Evolutionary conservation across 2,329 filamentous ascomycete genomes (phyloP), one percentile per base, ranked within the genome.

Genomic region (Calonectria leucothoes): DNA sequence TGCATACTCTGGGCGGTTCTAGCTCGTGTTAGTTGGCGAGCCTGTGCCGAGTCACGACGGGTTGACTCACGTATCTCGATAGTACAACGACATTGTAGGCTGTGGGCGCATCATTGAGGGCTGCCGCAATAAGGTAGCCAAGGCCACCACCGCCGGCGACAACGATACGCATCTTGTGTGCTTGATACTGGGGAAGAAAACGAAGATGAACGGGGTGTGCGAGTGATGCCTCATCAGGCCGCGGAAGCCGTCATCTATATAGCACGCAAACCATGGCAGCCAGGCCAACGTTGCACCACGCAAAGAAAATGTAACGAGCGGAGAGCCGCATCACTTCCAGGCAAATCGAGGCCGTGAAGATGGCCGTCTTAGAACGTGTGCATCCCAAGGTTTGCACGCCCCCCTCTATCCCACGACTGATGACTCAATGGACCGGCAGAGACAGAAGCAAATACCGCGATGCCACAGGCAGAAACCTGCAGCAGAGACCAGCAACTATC

Each of bases 21-120:
- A 59, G 33, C 39, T 23, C 31, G 33, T 35, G 73, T 83, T 78
- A 82, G 79, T 63, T 27, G 64, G 29, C 15, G n/a, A 6, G 20
- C 11, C 15, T 12, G 15, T 33, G n/a, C 35, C 14, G 25, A 25
- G 10, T 14, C 10, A 42, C 15, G 3, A n/a, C 6, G 23, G 68
- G 29, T 25, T 12, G 29, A 79, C 81, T 75, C 64, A 84, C 83
- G 70, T 75, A 80, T 86, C 92, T 89, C 27, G 94, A 94, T 35
- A 95, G 84, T n/a, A 95, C 88, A 66, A 95, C 87, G 55, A 95
- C 88, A 65, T 92, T 89, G 82, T 95, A 92, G 59, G 90, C 91
- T 42, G 91, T 93, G 66, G 80, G 80, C 51, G 84, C 83, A 70
- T 91, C 87, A 35, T 90, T 88, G 37, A 95, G 88, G 79, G 90